Base-by-base conservation (phyloP, 2,329 filamentous ascomycete genomes). In the Cladosporium sp. region DNA sequence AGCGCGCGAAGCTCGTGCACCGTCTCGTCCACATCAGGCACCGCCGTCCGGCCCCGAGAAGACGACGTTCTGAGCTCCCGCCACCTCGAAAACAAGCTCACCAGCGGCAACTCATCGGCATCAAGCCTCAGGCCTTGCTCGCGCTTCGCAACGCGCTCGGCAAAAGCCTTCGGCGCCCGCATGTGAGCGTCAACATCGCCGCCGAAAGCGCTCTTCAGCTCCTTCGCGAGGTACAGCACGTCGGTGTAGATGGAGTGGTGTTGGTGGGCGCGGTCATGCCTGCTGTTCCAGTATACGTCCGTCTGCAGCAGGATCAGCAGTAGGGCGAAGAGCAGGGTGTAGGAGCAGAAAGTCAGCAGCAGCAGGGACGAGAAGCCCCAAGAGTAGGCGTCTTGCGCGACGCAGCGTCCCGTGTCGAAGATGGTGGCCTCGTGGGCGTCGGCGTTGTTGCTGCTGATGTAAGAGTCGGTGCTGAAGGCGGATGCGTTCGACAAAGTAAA, bases 351-450 rank as follows among this genome's bases (percentile, higher is more conserved):
- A 1, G 59, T 62, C 10, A 62, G 32, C 23, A 54, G 25, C 3
- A 62, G 46, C 8, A 62, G 23, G 14, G 59, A 62, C 7, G 59
- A 62, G 49, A 62, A 62, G 10, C 59, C 59, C 59, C 59, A 62
- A 0, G 32, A 43, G 32, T 62, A 62, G 2, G 59, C 46, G 18
- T 61, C 46, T 21, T 61, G 30, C 30, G 58, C 30, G 18, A 61
- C 32, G 30, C 58, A 61, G 43, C 43, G 46, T 10, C 58, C 58
- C n/a, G 18, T 5, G 21, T 58, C 32, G 32, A 39, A 18, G 7
- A 16, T 14, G 10, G 39, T 59, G 16, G 18, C 26, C 8, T 59
- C 32, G 21, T 59, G 18, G 23, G 18, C 21, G 14, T 46, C 23
- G 23, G 25, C 23, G 3, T 26, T 6, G 13, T 16, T 25, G 48